Base-by-base conservation (phyloP, 78 protist species). In the Monocercomonoides exilis region DNA sequence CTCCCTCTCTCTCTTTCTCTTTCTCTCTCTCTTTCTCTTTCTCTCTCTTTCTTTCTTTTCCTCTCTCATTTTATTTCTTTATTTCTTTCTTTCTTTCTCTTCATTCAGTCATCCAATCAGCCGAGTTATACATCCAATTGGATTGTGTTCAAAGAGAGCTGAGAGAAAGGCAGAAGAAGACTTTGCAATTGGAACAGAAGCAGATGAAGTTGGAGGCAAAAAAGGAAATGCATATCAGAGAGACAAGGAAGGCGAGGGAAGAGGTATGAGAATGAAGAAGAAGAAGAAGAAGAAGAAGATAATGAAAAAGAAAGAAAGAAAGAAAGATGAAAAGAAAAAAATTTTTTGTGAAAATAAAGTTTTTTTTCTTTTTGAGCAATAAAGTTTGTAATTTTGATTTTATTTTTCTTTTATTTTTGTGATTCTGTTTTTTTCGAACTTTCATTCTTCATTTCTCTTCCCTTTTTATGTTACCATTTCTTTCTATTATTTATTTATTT, bases 161-260 rank as follows among this genome's bases (percentile, higher is more conserved):
- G 85, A 5, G 77, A 54, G 0, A 21, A 6, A 33, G 34, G n/a
- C 77, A 35, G 33, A 0, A 1, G 64, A 44, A 36, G 44, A 46
- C 42, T 54, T 11, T 21, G 38, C 70, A 32, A 32, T 21, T 54
- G 11, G 70, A 11, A 11, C 70, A 54, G 70, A 21, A 54, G 21
- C 70, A 21, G 70, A 54, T 11, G 38, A 11, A 54, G 11, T 64
- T 91, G 32, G 90, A 90, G 63, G 38, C 45, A 32, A 84, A 90
- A 43, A 11, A 34, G 2, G 21, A 44, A 3, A 43, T 86, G 45
- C 87, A 77, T 43, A 3, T 77, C 36, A 77, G 85, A n/a, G 90
- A 91, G 45, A 0, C 84, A 4, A 1, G 77, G 85, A 81, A 91
- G 36, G 43, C 85, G 0, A 44, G 86, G 38, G 86, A 1, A 0